Evolutionary conservation across 1,284 basidiomycete genomes (phyloP), one percentile per base, ranked within the genome.

Genomic region (Leccinum holopus): DNA sequence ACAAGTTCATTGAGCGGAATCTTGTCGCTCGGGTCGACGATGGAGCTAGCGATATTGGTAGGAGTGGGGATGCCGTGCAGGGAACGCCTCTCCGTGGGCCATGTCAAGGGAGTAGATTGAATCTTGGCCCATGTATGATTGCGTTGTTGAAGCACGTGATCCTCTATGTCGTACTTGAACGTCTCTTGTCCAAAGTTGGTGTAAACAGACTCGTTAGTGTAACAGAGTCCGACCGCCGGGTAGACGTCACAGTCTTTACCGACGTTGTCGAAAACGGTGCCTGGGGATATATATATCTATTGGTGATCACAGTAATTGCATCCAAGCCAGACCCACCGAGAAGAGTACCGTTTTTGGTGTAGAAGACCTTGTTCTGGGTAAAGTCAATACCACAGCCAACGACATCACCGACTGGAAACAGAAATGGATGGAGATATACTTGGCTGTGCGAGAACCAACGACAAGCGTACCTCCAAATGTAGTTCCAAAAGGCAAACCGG

Each of bases 351-450:
- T 97, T 97, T 78, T 91, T 95, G 25, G 95, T 97, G 74, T 90
- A 97, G 77, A 98, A 97, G 0, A 87, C 88, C 62, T 82, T 82
- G 61, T 88, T 81, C 12, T 83, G 86, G 25, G 86, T 88, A 71
- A 93, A 95, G 76, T 97, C 94, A 63, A 98, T 84, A 0, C 95
- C 95, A 70, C 92, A 95, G 10, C 95, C 95, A 65, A 98, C 84
- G 18, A 88, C 78, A 73, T 98, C 95, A 9, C 90, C 91, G 58
- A 86, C 92, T 94, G 67, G 14, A 65, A 47, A 63, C 57, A 62
- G 18, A 55, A 14, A 58, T 49, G 49, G 61, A 66, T 28, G 58
- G 28, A 35, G 63, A 60, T 47, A 11, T 52, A 18, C 33, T 55
- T 11, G 3, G 32, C 14, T 49, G 5, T 28, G 35, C 25, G 60